Evolutionary conservation across 495 filamentous ascomycete genomes (phyloP).

Genomic region (Podospora fimiseda): DNA sequence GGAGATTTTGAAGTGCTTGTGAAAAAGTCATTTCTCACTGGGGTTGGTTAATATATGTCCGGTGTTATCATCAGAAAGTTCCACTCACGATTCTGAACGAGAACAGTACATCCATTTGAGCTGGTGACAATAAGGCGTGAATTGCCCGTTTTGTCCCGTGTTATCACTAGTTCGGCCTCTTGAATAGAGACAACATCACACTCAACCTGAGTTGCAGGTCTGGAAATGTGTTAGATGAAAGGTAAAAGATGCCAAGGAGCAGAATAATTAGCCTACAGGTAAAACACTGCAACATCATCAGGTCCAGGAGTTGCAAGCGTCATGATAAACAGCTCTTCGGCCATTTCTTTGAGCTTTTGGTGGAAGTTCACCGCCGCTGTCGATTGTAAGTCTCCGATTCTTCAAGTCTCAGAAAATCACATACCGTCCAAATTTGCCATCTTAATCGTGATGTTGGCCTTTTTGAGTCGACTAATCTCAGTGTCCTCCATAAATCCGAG

Average conservation of each 20-base stretch:
- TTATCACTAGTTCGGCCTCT: conserved; percentile 18
- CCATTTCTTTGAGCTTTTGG: conserved; percentile 17
- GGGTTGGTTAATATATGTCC: not conserved
- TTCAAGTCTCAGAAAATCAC: not conserved
- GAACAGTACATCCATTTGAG: conserved; percentile 18
- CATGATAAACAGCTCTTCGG: conserved; percentile 18
- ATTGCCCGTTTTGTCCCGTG: conserved; percentile 1
- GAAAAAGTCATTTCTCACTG: conserved; percentile 6
- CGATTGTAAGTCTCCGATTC: too few species aligned
- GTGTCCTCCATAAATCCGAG: not conserved
- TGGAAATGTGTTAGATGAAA: not conserved
- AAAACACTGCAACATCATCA: conserved; percentile 16
- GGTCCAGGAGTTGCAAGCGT: conserved; percentile 12
- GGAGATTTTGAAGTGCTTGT: not conserved
- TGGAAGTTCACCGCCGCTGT: conserved; percentile 10
- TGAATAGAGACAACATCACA: conserved; percentile 16
- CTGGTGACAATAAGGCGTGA: conserved; percentile 16
- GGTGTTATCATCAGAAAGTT: too few species aligned
- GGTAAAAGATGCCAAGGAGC: not conserved
- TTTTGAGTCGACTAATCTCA: not conserved
- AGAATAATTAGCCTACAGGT: conserved; percentile 7
- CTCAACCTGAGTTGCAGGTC: conserved; percentile 16
- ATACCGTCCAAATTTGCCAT: conserved; percentile 2
- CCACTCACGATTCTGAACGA: conserved; percentile 17
- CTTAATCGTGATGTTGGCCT: conserved; percentile 1